phyloP scores from a whole-genome alignment of 1,284 basidiomycete genomes.

The Ganoderma sinense region DNA sequence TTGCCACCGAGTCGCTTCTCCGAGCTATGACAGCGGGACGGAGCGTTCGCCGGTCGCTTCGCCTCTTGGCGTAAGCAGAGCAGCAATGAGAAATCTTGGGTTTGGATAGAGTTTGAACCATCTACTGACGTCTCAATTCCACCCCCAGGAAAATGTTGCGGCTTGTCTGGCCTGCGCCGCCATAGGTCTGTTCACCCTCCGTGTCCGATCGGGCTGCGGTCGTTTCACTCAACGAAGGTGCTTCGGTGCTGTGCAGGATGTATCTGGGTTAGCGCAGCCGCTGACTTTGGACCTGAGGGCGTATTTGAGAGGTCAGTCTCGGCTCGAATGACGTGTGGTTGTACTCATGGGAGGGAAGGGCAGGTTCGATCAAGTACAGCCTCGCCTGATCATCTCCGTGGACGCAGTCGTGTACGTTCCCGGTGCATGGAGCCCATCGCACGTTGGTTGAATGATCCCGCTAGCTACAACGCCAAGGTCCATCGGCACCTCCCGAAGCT shows the following conservation, averaged over 20 bases:
- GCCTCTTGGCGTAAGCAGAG: neutral
- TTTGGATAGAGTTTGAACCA: neutral
- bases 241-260: conserved; percentile 44
- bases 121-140: conserved; percentile 9
- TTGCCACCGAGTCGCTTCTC: neutral
- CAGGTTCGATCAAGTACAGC: conserved; percentile 79
- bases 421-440: neutral
- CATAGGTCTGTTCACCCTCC: conserved; percentile 50
- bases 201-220: neutral
- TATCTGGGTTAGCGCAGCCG: conserved; percentile 88
- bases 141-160: conserved; percentile 69
- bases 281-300: conserved; percentile 87
- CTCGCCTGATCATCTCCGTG: conserved; percentile 76
- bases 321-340: conserved; percentile 1
- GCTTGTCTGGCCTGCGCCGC: conserved; percentile 81
- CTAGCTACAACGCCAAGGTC: conserved; percentile 74
- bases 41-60: conserved; percentile 15
- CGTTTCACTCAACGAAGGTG: neutral
- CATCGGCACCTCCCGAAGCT: conserved; percentile 78
- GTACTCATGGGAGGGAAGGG: conserved; percentile 10
- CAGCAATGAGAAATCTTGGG: neutral
- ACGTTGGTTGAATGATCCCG: conserved; percentile 11
- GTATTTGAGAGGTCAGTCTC: conserved; percentile 75
- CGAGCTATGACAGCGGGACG: conserved; percentile 1
- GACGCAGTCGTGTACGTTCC: conserved; percentile 70